Evolutionary conservation across 2,329 filamentous ascomycete genomes (phyloP).

Genomic region (Talaromyces piceae): DNA sequence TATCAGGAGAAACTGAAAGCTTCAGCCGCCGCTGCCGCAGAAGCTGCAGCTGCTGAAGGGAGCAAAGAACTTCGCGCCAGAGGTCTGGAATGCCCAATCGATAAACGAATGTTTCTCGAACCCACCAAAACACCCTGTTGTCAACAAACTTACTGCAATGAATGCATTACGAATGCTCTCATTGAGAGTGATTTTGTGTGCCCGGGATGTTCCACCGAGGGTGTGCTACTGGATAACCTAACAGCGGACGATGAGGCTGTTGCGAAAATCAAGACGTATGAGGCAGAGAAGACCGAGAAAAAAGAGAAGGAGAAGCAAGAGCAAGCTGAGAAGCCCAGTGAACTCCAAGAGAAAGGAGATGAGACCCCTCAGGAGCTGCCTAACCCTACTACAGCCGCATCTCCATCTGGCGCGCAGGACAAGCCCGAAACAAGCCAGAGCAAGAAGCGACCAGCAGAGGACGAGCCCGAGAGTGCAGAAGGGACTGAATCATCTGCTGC

Average conservation of each 20-base stretch:
- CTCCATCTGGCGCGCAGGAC: slow-evolving; percentile 24
- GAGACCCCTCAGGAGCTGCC: slow-evolving; percentile 9
- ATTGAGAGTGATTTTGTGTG: slow-evolving; percentile 98
- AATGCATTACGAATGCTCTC: slow-evolving; percentile 98
- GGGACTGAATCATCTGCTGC: slow-evolving; percentile 24
- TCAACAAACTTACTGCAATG: slow-evolving; percentile 96
- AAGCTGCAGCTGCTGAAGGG: slow-evolving; percentile 67
- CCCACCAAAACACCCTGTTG: slow-evolving; percentile 99
- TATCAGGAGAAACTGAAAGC: slow-evolving; percentile 92
- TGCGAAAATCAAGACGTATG: slow-evolving; percentile 69
- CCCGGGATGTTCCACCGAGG: slow-evolving; percentile 82
- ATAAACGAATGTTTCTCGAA: slow-evolving; percentile 97
- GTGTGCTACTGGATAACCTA: slow-evolving; percentile 88
- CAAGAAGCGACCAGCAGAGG: slow-evolving; percentile 79
- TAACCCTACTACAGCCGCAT: slow-evolving; percentile 16
- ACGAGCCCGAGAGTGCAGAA: slow-evolving; percentile 52
- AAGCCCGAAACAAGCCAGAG: slow-evolving; percentile 34
- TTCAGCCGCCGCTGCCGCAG: slow-evolving; percentile 71
- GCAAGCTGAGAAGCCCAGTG: slow-evolving; percentile 18
- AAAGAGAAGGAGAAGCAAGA: slow-evolving; percentile 36
- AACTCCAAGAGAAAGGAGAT: slow-evolving; percentile 14
- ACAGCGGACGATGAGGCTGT: slow-evolving; percentile 71
- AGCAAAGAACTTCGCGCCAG: slow-evolving; percentile 82
- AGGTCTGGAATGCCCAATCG: slow-evolving; percentile 87
- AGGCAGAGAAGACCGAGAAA: slow-evolving; percentile 45